phyloP scores from a whole-genome alignment of 2,329 filamentous ascomycete species.

The Fusarium xylarioides region DNA sequence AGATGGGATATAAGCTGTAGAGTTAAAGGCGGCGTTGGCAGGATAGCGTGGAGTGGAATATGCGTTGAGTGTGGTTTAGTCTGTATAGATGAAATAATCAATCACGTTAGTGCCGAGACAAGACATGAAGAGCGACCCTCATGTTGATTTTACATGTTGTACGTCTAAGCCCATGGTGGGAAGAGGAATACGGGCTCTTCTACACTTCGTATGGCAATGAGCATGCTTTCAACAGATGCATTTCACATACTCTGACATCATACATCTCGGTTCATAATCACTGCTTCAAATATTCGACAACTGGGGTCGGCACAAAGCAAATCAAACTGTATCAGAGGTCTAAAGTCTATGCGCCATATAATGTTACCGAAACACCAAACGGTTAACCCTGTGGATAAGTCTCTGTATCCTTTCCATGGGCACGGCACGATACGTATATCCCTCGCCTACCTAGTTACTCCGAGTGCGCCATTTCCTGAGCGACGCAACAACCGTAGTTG shows the following conservation, averaged over 20 bases:
- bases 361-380: conserved; percentile 12
- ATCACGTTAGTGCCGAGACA: conserved; percentile 9
- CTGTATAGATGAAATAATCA: conserved; percentile 22
- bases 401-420: neutral
- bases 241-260: neutral
- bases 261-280: neutral
- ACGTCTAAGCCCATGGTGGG: neutral
- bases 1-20: conserved; percentile 32
- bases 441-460: conserved; percentile 27
- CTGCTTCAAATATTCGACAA: neutral
- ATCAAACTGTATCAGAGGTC: conserved; percentile 1
- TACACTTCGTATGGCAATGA: neutral
- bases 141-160: neutral
- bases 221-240: neutral
- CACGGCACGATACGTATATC: conserved; percentile 2
- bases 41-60: conserved; percentile 25
- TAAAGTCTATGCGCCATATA: conserved; percentile 25
- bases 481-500: conserved; percentile 7
- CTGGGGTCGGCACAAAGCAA: neutral
- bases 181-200: neutral
- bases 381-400: neutral
- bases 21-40: conserved; percentile 40
- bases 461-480: conserved; percentile 33
- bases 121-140: conserved; percentile 3
- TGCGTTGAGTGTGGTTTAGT: conserved; percentile 17